Conservation (phyloP, 2,329 filamentous ascomycete genomes). For the Monosporascus ibericus region DNA sequence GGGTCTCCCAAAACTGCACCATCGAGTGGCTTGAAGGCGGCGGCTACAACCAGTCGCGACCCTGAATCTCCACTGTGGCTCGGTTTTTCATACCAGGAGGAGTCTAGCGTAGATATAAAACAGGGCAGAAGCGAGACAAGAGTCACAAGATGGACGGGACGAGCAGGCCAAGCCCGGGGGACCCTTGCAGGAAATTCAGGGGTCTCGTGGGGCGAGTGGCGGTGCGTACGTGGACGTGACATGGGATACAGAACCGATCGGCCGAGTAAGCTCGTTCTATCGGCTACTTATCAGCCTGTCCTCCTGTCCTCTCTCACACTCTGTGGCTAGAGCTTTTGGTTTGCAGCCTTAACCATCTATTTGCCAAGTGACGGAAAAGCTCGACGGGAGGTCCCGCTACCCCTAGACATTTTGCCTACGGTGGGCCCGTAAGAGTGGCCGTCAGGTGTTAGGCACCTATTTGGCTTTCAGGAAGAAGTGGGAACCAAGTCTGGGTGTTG, state of each 20-base stretch:
- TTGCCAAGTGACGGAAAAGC: no score
- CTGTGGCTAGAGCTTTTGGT: no score
- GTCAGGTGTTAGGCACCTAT: no score
- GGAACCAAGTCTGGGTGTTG: no score
- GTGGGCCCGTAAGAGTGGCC: no score
- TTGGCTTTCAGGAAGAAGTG: no score
- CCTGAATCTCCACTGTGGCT: conserved; percentile 21
- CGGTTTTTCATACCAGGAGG: conserved; percentile 5
- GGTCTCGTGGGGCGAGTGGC: conserved; percentile 17
- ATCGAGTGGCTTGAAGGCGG: conserved; percentile 21
- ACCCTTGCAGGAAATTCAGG: conserved; percentile 9
- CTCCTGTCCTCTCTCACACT: no score
- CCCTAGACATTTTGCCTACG: no score
- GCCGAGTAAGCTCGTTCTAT: not conserved
- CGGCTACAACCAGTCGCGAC: not conserved
- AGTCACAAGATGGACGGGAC: not conserved
- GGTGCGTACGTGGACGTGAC: conserved; percentile 20
- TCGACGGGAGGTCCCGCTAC: no score
- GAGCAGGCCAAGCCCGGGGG: conserved; percentile 6
- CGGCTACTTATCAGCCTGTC: no score
- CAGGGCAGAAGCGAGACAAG: conserved; percentile 17
- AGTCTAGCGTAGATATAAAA: conserved; percentile 16
- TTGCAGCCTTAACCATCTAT: no score
- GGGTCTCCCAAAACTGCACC: conserved; percentile 5
- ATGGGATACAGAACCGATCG: conserved; percentile 14